These are phyloP conservation scores for Ogataea nitratoaversa DNA, from an alignment of 805 yeast genomes.

Conservation along the genomic window DNA sequence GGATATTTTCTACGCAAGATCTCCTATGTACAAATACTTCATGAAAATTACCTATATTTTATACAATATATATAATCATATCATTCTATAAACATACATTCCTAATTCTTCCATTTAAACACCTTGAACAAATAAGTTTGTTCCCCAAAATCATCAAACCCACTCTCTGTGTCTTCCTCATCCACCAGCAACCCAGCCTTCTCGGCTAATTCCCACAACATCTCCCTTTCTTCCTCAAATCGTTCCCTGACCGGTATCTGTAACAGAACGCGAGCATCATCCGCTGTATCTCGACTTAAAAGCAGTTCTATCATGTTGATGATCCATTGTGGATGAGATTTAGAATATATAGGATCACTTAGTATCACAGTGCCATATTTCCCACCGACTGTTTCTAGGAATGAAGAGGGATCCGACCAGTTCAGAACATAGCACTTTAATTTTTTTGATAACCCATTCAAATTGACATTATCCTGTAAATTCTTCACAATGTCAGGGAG, in stretches of 20 bases:
- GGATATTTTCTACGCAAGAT: no score
- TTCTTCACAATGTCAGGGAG: slow-evolving; percentile 74
- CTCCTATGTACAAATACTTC: no score
- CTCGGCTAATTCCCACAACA: slow-evolving; percentile 52
- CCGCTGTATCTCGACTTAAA: slow-evolving; percentile 29
- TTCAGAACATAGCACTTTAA: slow-evolving; percentile 49
- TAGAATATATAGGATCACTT: slow-evolving; percentile 87
- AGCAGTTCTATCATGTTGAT: slow-evolving; percentile 53
- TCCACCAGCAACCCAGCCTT: slow-evolving; percentile 32
- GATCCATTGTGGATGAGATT: slow-evolving; percentile 74
- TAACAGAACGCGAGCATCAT: slow-evolving; percentile 45
- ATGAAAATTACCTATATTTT: no score
- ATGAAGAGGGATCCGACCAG: slow-evolving; percentile 62
- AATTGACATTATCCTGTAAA: slow-evolving; percentile 49
- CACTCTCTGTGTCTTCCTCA: slow-evolving; percentile 47
- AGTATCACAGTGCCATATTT: slow-evolving; percentile 58
- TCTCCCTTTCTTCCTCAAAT: slow-evolving; percentile 60
- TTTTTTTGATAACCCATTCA: slow-evolving; percentile 38
- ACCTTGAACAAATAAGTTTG: slow-evolving; percentile 52
- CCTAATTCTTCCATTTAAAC: slow-evolving; percentile 16
- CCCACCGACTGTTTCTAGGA: slow-evolving; percentile 19
- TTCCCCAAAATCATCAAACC: slow-evolving; percentile 83
- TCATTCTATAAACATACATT: no score
- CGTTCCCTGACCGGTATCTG: slow-evolving; percentile 73
- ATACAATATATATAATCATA: not conserved